These are phyloP conservation scores for Tephrocybe sp. DNA, from an alignment of 768 basidiomycete species.

Conservation along the genomic window DNA sequence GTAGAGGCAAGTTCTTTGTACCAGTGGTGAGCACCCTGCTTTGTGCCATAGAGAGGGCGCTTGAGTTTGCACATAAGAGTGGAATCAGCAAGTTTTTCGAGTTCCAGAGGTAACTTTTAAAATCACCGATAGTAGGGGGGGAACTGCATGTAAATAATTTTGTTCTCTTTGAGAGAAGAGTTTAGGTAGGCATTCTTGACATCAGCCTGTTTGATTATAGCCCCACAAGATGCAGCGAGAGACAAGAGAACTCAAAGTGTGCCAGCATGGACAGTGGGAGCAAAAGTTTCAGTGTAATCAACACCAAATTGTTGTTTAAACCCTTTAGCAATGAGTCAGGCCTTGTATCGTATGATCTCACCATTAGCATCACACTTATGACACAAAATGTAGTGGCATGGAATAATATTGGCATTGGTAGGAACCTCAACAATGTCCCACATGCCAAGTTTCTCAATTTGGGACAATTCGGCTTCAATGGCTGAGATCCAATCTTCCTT, in stretches of 20 bases:
- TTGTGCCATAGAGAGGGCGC: conserved; percentile 32
- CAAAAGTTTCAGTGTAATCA: conserved; percentile 28
- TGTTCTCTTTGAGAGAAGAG: conserved; percentile 19
- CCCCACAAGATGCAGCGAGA: conserved; percentile 14
- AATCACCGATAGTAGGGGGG: conserved; percentile 13
- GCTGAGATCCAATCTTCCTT: conserved; percentile 17
- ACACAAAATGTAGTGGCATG: conserved; percentile 15
- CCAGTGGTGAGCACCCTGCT: conserved; percentile 34
- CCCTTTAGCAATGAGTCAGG: conserved; percentile 24
- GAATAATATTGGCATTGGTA: conserved; percentile 17
- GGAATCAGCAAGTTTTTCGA: not conserved
- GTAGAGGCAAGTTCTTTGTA: conserved; percentile 20
- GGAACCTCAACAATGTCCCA: conserved; percentile 15
- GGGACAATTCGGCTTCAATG: conserved; percentile 17
- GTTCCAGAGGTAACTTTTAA: not conserved
- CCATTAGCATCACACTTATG: conserved; percentile 20
- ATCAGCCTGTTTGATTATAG: conserved; percentile 20
- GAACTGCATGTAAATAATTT: conserved; percentile 25
- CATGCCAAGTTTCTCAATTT: conserved; percentile 18
- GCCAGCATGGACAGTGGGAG: conserved; percentile 18
- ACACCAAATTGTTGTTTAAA: conserved; percentile 35
- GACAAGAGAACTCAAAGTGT: conserved; percentile 24
- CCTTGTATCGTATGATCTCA: conserved; percentile 31
- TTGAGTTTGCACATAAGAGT: conserved; percentile 10
- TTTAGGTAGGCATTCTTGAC: conserved; percentile 23